Conservation (phyloP, 306 rosid genomes). For the Vigna hirtella region DNA sequence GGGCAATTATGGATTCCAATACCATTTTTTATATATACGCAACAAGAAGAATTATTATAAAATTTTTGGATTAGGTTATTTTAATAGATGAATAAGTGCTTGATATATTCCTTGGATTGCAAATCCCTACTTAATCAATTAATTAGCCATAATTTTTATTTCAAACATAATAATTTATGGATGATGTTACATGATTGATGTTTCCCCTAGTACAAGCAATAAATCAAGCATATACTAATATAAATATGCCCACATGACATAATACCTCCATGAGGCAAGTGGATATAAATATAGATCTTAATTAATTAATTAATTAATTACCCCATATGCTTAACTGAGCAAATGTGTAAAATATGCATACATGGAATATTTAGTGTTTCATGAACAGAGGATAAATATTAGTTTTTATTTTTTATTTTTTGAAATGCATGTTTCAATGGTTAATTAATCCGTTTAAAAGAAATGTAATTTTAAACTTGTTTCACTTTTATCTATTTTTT, state of each 20-base stretch:
- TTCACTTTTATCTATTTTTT: too few relatives aligned
- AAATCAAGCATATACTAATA: slow-evolving; percentile 38
- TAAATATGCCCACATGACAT: slow-evolving; percentile 46
- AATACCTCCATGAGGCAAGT: slow-evolving; percentile 44
- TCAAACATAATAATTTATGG: slow-evolving; percentile 40
- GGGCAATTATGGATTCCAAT: slow-evolving; percentile 14
- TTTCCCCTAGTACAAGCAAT: slow-evolving; percentile 43
- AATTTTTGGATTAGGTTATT: background rate
- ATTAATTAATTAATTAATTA: background rate
- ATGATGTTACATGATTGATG: slow-evolving; percentile 51
- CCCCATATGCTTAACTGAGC: slow-evolving; percentile 3
- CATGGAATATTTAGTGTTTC: too few relatives aligned
- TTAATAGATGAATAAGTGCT: background rate
- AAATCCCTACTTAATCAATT: slow-evolving; percentile 12
- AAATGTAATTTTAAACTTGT: too few relatives aligned
- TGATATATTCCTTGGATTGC: slow-evolving; percentile 39
- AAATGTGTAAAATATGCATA: background rate
- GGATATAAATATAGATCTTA: slow-evolving; percentile 18
- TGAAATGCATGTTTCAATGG: too few relatives aligned
- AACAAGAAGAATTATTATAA: background rate
- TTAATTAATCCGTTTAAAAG: too few relatives aligned
- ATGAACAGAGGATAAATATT: too few relatives aligned
- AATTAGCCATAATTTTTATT: slow-evolving; percentile 26
- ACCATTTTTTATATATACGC: background rate
- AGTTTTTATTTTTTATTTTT: too few relatives aligned